phyloP scores from a whole-genome alignment of 2,329 filamentous ascomycete genomes.

The Talaromyces pinophilus region DNA sequence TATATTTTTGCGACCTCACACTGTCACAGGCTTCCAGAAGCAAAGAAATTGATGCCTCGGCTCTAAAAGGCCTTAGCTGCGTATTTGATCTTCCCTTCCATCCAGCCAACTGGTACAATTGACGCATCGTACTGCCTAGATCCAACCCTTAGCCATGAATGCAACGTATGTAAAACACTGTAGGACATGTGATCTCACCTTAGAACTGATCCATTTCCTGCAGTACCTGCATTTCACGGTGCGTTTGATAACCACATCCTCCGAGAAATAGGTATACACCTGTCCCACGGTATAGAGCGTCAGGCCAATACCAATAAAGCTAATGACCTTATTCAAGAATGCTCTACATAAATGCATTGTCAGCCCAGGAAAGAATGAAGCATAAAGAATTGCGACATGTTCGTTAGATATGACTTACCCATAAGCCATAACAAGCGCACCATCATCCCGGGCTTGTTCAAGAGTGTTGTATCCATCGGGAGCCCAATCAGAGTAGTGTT shows the following conservation, averaged over 20 bases:
- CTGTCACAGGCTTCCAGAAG: not conserved
- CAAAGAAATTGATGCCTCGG: not conserved
- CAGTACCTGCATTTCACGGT: constrained; percentile 65
- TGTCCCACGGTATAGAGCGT: constrained; percentile 65
- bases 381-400: not conserved
- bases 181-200: constrained; percentile 48
- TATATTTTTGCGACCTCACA: too few relatives aligned
- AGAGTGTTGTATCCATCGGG: constrained; percentile 10
- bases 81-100: constrained; percentile 51
- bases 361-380: not conserved
- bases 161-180: not conserved
- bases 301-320: constrained; percentile 66
- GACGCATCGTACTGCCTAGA: constrained; percentile 52
- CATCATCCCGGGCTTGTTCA: constrained; percentile 13
- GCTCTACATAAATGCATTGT: not conserved
- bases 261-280: constrained; percentile 61
- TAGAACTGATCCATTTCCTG: constrained; percentile 56
- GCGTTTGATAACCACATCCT: constrained; percentile 70
- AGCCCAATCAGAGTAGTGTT: constrained; percentile 1
- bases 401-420: not conserved
- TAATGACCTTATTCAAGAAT: constrained; percentile 53
- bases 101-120: constrained; percentile 62
- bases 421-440: constrained; percentile 16
- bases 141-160: not conserved
- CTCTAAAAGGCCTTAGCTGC: not conserved